These are phyloP conservation scores for Aspergillus fumigatiaffinis DNA, from an alignment of 2,329 filamentous ascomycete species.

Conservation along the genomic window DNA sequence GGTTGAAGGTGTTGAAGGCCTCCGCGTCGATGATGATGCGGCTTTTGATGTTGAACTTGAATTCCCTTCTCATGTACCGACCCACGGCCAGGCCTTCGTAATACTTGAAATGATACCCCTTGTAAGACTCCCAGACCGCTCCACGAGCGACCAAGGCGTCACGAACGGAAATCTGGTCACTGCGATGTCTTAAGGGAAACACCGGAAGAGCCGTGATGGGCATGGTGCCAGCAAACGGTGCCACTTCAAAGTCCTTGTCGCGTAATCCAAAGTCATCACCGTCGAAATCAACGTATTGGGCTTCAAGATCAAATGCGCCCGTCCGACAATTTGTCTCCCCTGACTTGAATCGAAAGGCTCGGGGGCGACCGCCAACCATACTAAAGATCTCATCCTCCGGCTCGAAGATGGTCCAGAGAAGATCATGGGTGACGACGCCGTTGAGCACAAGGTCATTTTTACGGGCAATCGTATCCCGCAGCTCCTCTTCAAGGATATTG, in stretches of 20 bases:
- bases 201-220: constrained; percentile 40
- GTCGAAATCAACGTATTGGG: constrained; percentile 18
- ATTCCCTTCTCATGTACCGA: constrained; percentile 23
- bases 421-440: constrained; percentile 51
- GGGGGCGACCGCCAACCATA: not conserved
- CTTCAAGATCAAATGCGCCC: constrained; percentile 3
- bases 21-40: constrained; percentile 52
- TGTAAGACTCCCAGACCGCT: constrained; percentile 43
- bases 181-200: constrained; percentile 45
- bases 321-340: constrained; percentile 2
- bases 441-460: constrained; percentile 52
- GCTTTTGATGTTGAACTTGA: constrained; percentile 37
- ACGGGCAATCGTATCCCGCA: constrained; percentile 48
- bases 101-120: constrained; percentile 48
- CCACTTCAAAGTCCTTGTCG: constrained; percentile 1
- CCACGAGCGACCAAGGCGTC: constrained; percentile 44
- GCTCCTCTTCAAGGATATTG: constrained; percentile 48
- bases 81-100: constrained; percentile 46
- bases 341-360: constrained; percentile 8
- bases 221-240: constrained; percentile 31
- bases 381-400: constrained; percentile 21
- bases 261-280: constrained; percentile 17
- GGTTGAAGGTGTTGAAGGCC: constrained; percentile 48
- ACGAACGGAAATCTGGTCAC: constrained; percentile 36
- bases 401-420: constrained; percentile 41